phyloP scores from a whole-genome alignment of 2,329 filamentous ascomycete genomes.

The Arthrinium puccinioides region DNA sequence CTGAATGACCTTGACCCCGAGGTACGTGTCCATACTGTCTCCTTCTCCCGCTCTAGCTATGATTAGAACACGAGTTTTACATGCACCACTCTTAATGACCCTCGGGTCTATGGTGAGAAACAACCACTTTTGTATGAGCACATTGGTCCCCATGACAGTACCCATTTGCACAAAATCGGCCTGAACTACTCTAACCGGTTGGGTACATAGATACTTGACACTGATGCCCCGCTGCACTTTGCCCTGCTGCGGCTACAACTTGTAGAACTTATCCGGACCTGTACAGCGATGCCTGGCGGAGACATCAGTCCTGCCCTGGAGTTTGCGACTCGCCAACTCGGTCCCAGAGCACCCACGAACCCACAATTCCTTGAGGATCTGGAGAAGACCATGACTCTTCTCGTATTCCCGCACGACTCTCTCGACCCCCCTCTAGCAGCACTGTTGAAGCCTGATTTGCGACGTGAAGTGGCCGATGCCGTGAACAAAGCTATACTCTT shows the following conservation, averaged over 20 bases:
- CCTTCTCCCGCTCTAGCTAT: conserved; percentile 43
- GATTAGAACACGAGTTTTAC: conserved; percentile 89
- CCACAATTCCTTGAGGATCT: conserved; percentile 77
- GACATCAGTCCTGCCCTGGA: conserved; percentile 75
- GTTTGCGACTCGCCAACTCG: conserved; percentile 83
- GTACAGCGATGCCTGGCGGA: conserved; percentile 55
- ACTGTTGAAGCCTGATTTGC: conserved; percentile 71
- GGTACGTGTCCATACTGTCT: conserved; percentile 49
- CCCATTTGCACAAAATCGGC: background rate
- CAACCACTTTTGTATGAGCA: conserved; percentile 68
- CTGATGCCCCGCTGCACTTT: conserved; percentile 78
- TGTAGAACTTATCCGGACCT: conserved; percentile 82
- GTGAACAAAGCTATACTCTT: conserved; percentile 86
- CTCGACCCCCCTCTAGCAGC: conserved; percentile 69
- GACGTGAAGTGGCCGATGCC: conserved; percentile 73
- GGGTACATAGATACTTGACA: conserved; percentile 82
- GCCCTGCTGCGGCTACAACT: conserved; percentile 83
- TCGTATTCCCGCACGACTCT: conserved; percentile 80
- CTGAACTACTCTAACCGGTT: conserved; percentile 9
- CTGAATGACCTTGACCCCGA: conserved; percentile 87
- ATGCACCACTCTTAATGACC: conserved; percentile 99
- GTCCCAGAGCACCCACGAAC: conserved; percentile 77
- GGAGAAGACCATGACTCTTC: conserved; percentile 85
- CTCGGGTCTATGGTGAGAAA: conserved; percentile 86
- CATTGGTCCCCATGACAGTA: conserved; percentile 6